phyloP scores from a whole-genome alignment of 78 protist genomes.

The Dictyostelium brefeldianum region DNA sequence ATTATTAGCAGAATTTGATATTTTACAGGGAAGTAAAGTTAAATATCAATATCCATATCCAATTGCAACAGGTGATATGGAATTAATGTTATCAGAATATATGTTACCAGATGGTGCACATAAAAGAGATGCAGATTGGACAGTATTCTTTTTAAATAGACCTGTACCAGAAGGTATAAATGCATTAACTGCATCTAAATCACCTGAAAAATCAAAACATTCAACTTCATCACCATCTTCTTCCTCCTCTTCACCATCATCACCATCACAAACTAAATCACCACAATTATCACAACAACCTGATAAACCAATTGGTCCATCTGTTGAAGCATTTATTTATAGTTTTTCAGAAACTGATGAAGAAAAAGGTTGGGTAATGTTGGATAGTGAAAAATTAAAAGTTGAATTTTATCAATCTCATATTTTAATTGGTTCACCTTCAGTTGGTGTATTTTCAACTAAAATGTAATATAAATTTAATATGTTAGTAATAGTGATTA shows the following conservation, averaged over 20 bases:
- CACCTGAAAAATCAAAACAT: slow-evolving; percentile 28
- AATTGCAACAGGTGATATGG: slow-evolving; percentile 72
- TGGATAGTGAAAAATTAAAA: slow-evolving; percentile 43
- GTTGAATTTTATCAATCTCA: slow-evolving; percentile 40
- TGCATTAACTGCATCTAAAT: background rate
- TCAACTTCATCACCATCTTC: background rate
- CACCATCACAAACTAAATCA: slow-evolving; percentile 14
- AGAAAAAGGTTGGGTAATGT: slow-evolving; percentile 80
- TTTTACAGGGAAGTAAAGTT: slow-evolving; percentile 85
- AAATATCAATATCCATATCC: slow-evolving; percentile 87
- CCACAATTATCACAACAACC: background rate
- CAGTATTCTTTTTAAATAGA: slow-evolving; percentile 88
- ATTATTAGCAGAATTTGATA: slow-evolving; percentile 92
- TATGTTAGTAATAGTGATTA: too few species aligned
- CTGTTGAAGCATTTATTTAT: slow-evolving; percentile 66
- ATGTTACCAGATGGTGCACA: slow-evolving; percentile 95
- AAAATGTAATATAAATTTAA: slow-evolving; percentile 57
- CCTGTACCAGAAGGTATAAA: slow-evolving; percentile 66
- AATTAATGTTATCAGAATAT: slow-evolving; percentile 87
- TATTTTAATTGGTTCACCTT: slow-evolving; percentile 26
- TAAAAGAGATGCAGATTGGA: slow-evolving; percentile 91
- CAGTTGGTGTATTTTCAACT: background rate
- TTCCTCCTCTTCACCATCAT: background rate
- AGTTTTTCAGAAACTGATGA: slow-evolving; percentile 64
- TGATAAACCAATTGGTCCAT: slow-evolving; percentile 10